Evolutionary conservation across 306 rosid species (phyloP).

Genomic region (Malus sieversii): DNA sequence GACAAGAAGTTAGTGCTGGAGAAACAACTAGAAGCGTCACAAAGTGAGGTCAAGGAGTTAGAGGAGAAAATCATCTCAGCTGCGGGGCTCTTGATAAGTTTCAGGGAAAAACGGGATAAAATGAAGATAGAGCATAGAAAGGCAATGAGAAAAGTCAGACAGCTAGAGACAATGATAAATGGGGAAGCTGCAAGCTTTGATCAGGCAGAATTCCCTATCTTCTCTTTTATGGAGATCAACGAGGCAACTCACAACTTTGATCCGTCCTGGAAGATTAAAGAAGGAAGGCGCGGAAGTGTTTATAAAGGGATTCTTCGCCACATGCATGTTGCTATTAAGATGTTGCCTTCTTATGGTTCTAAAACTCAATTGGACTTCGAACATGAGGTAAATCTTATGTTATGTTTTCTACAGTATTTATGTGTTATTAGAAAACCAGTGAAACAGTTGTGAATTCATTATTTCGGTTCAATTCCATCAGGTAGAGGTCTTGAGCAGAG

Average conservation of each 20-base stretch:
- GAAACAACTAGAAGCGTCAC: conserved; percentile 42
- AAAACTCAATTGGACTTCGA: conserved; percentile 56
- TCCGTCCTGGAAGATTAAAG: conserved; percentile 88
- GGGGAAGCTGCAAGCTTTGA: conserved; percentile 29
- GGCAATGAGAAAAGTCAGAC: conserved; percentile 43
- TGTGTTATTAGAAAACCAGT: not conserved
- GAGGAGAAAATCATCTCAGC: conserved; percentile 82
- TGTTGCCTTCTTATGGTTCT: conserved; percentile 87
- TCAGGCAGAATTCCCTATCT: conserved; percentile 51
- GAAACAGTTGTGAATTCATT: not conserved
- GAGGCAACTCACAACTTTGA: conserved; percentile 80
- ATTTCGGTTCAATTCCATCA: conserved; percentile 43
- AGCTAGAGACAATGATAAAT: conserved; percentile 36
- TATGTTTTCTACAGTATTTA: not conserved
- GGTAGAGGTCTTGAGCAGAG: conserved; percentile 80
- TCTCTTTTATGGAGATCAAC: conserved; percentile 77
- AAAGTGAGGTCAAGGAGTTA: conserved; percentile 40
- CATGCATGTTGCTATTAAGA: conserved; percentile 80
- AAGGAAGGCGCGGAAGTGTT: conserved; percentile 81
- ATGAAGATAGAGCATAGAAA: conserved; percentile 42
- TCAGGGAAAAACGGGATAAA: conserved; percentile 71
- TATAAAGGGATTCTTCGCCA: conserved; percentile 71
- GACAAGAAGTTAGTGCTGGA: conserved; percentile 43
- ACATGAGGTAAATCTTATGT: conserved; percentile 51
- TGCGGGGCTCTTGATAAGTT: conserved; percentile 64